Evolutionary conservation across 306 rosid genomes (phyloP).

Genomic region (Vachellia collinsii): DNA sequence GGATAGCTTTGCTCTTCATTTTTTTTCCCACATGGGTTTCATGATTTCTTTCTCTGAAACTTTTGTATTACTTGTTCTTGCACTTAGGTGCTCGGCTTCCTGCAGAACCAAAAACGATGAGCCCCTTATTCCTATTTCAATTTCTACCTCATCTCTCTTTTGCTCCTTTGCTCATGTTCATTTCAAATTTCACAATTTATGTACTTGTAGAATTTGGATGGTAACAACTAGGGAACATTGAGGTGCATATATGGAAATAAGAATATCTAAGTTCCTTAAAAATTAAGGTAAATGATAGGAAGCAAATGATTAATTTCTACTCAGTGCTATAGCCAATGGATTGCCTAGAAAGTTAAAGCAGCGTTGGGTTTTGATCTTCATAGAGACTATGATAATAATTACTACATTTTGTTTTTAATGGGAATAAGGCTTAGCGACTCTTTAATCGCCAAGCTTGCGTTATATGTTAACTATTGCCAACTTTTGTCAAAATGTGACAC

Average conservation of each 20-base stretch:
- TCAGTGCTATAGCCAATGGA: too few relatives aligned
- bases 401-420: too few relatives aligned
- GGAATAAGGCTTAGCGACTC: too few relatives aligned
- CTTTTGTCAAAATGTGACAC: too few relatives aligned
- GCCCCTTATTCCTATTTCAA: background rate
- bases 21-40: background rate
- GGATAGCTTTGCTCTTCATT: background rate
- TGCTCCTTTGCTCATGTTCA: background rate
- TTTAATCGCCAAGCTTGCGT: too few relatives aligned
- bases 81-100: slow-evolving; percentile 77
- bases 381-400: too few relatives aligned
- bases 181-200: background rate
- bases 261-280: background rate
- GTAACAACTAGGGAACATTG: background rate
- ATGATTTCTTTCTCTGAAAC: slow-evolving; percentile 3
- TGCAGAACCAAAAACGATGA: slow-evolving; percentile 52
- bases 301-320: too few relatives aligned
- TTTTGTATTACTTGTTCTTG: slow-evolving; percentile 17
- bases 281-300: too few relatives aligned
- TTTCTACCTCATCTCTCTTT: background rate
- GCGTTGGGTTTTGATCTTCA: too few relatives aligned
- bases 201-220: background rate
- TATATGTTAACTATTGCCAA: too few relatives aligned
- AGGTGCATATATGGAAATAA: background rate
- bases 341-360: too few relatives aligned